phyloP scores from a whole-genome alignment of 352 stramenopile genomes.

The Aphanomyces invadans region DNA sequence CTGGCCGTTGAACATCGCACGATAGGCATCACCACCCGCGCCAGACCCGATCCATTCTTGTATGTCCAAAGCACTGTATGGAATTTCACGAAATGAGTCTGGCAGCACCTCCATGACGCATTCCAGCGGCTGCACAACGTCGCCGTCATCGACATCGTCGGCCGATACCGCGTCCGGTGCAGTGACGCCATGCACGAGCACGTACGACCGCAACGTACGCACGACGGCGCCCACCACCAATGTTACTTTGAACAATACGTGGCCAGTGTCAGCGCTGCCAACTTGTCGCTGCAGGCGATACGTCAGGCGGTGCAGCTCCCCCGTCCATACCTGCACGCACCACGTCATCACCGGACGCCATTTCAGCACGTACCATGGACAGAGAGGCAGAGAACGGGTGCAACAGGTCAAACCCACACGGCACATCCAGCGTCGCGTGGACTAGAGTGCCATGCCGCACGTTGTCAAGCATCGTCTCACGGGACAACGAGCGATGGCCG shows the following conservation, averaged over 20 bases:
- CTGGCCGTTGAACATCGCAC: constrained; percentile 43
- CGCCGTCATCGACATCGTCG: constrained; percentile 39
- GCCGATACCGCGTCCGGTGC: constrained; percentile 30
- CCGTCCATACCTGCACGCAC: constrained; percentile 5
- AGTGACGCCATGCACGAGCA: constrained; percentile 34
- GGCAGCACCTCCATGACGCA: constrained; percentile 52
- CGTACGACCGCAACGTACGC: constrained; percentile 52
- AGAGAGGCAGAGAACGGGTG: constrained; percentile 43
- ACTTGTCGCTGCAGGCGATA: constrained; percentile 23
- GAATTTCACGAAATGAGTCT: constrained; percentile 68
- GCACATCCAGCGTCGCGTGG: constrained; percentile 61
- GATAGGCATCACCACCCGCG: constrained; percentile 71
- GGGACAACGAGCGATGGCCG: background rate
- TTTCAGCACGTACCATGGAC: constrained; percentile 70
- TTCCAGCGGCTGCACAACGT: constrained; percentile 37
- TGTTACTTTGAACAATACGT: constrained; percentile 58
- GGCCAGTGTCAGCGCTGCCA: constrained; percentile 39
- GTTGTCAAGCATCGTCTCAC: background rate
- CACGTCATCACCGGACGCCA: no score
- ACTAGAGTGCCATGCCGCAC: constrained; percentile 41
- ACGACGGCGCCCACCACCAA: constrained; percentile 65
- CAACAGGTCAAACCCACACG: constrained; percentile 49
- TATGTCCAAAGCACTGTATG: constrained; percentile 50
- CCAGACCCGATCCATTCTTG: constrained; percentile 65
- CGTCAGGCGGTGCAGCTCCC: background rate